phyloP scores from a whole-genome alignment of 345 rosid species.

The Pugionium dolabratum region DNA sequence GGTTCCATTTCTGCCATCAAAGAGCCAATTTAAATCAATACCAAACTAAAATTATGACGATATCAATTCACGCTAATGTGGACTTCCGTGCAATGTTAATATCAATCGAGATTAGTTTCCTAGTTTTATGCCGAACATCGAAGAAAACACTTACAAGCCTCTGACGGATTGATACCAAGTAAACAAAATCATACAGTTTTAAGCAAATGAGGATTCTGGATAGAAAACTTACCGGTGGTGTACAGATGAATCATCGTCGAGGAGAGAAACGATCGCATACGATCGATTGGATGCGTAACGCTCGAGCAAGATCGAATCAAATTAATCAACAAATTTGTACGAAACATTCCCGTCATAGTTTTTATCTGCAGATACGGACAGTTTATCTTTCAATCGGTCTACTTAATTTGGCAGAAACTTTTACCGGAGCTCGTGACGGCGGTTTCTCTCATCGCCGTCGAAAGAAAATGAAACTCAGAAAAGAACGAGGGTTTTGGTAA shows the following conservation, averaged over 20 bases:
- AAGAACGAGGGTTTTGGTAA: conserved; percentile 15
- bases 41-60: not conserved
- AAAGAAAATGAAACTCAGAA: not conserved
- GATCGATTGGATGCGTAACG: conserved; percentile 17
- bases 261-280: conserved; percentile 29
- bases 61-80: too few species aligned
- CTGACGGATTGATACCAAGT: not conserved
- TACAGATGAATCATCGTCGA: conserved; percentile 41
- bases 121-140: not conserved
- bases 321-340: conserved; percentile 26
- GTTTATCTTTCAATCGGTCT: not conserved
- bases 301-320: conserved; percentile 41
- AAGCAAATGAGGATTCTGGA: not conserved
- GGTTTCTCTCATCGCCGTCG: conserved; percentile 13
- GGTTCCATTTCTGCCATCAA: conserved; percentile 52
- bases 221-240: conserved; percentile 45
- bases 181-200: not conserved
- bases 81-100: not conserved
- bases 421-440: conserved; percentile 34
- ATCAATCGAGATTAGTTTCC: not conserved
- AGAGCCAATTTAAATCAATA: conserved; percentile 13
- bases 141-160: not conserved
- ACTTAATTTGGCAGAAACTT: not conserved
- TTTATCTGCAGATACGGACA: not conserved
- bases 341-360: conserved; percentile 37